Base-by-base conservation (phyloP, 169 alveolate species). In the Plasmodium yoelii region DNA sequence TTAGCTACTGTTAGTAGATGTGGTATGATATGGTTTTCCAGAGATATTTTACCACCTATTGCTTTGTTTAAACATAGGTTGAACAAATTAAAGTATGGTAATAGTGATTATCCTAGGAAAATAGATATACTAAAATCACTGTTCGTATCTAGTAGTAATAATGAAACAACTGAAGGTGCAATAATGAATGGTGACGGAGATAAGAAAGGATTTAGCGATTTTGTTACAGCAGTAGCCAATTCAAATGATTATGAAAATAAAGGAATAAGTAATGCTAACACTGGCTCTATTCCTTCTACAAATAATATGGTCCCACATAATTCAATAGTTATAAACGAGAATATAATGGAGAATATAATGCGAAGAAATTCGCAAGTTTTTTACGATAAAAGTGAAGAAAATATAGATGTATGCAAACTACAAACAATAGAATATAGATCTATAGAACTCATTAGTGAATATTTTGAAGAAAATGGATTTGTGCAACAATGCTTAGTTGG, bases 1-100 rank as follows among this genome's bases (percentile, higher is more conserved):
- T 94, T 98, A 59, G 99, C 99, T 9, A 99, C 99, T 1, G 99
- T 98, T 46, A 96, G 99, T 53, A 93, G 99, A 49, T 98, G 99
- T 73, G 99, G 99, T 71, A 98, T 99, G 99, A 99, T 99, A 12
- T 97, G 99, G 99, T 98, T 98, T 92, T 94, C 97, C 49, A 97
- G 96, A 55, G 99, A 97, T 39, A 96, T 96, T 26, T 96, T 97
- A 8, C 91, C 98, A 5, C 82, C 69, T 15, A 69, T 42, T 7
- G n/a, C 60, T 8, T 49, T 15, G 92, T 92, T 80, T 95, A 95
- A 46, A 96, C 96, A 98, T 75, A 87, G 93, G 95, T 88, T 96
- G 88, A 87, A 91, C 77, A 91, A 97, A 90, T 70, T 97, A n/a
- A 92, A 91, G 53, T 95, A 95, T 92, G 97, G 95, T 77, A 94